These are phyloP conservation scores for Teratosphaeria destructans DNA, from an alignment of 2,329 filamentous ascomycete genomes.

Conservation along the genomic window DNA sequence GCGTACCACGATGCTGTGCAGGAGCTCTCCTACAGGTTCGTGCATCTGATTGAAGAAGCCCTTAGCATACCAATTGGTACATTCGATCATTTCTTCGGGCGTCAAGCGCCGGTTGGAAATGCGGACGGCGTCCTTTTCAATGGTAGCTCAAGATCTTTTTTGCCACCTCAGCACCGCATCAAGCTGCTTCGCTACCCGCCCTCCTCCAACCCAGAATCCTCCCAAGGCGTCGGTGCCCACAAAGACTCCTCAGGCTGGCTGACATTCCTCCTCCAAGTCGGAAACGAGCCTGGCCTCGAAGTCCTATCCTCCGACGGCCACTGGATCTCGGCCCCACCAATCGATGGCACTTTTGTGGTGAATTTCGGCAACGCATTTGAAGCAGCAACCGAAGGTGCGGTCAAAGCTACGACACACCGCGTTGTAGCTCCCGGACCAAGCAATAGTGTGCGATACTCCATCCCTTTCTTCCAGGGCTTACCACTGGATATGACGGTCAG, in stretches of 20 bases:
- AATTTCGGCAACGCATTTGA: slow-evolving; percentile 45
- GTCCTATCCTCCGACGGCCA: slow-evolving; percentile 33
- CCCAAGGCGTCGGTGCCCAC: slow-evolving; percentile 51
- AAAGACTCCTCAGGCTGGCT: slow-evolving; percentile 56
- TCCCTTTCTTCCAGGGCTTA: slow-evolving; percentile 31
- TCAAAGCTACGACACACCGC: slow-evolving; percentile 42
- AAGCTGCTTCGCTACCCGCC: slow-evolving; percentile 48
- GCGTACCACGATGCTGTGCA: slow-evolving; percentile 45
- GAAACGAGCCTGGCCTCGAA: slow-evolving; percentile 40
- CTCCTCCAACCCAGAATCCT: slow-evolving; percentile 4
- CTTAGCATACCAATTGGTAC: slow-evolving; percentile 39
- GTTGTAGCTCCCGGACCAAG: slow-evolving; percentile 16
- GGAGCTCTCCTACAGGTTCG: slow-evolving; percentile 42
- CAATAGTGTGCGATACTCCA: slow-evolving; percentile 20
- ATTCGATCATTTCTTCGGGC: slow-evolving; percentile 40
- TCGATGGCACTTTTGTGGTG: slow-evolving; percentile 33
- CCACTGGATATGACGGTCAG: slow-evolving; percentile 29
- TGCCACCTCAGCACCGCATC: slow-evolving; percentile 44
- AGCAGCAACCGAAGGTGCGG: slow-evolving; percentile 44
- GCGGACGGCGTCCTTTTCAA: too few relatives aligned
- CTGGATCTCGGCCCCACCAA: slow-evolving; percentile 34
- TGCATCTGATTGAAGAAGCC: slow-evolving; percentile 47
- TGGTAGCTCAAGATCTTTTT: slow-evolving; percentile 4
- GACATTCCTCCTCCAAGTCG: slow-evolving; percentile 54
- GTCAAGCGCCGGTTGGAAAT: slow-evolving; percentile 19